A percentile compares a stretch with the other conserved stretches of the same genome.
Evolutionary conservation across 208 protist species (phyloP).

Genomic region (Wallacemonas rigidus): DNA sequence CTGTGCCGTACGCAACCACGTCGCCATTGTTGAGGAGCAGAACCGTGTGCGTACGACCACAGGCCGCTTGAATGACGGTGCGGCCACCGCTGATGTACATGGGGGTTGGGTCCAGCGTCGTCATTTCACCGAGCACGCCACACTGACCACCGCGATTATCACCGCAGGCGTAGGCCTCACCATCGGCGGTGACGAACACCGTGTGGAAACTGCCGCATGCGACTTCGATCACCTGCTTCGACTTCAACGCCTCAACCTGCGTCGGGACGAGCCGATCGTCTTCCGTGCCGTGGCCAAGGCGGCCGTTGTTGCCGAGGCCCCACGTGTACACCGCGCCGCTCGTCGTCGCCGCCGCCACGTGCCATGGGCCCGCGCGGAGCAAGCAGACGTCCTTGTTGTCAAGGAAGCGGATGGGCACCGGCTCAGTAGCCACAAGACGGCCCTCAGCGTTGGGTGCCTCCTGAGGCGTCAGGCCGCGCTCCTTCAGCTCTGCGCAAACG

Average conservation of each 20-base stretch:
- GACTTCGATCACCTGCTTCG: conserved; percentile 51
- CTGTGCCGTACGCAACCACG: conserved; percentile 68
- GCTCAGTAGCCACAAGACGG: conserved; percentile 32
- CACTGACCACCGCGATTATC: conserved; percentile 85
- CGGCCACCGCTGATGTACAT: conserved; percentile 44
- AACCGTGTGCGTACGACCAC: conserved; percentile 74
- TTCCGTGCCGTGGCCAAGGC: conserved; percentile 76
- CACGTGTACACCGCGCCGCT: conserved; percentile 72
- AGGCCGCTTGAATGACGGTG: conserved; percentile 56
- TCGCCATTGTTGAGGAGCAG: conserved; percentile 69
- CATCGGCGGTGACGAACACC: conserved; percentile 57
- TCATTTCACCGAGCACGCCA: conserved; percentile 55
- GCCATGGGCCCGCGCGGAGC: conserved; percentile 75
- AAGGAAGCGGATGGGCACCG: conserved; percentile 35
- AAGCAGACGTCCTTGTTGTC: conserved; percentile 36
- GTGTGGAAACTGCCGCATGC: conserved; percentile 86
- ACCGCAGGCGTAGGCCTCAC: conserved; percentile 65
- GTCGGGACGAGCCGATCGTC: conserved; percentile 43
- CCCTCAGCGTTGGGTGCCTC: conserved; percentile 27
- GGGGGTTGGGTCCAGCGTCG: conserved; percentile 35
- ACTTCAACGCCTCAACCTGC: conserved; percentile 35
- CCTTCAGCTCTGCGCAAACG: conserved; percentile 19
- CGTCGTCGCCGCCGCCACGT: conserved; percentile 60
- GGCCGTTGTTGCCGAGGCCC: conserved; percentile 77
- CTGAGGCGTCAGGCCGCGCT: conserved; percentile 14